Evolutionary conservation across 2,329 filamentous ascomycete species (phyloP), one percentile per base, ranked within the genome.

Genomic region (Pseudogymnoascus sp.): DNA sequence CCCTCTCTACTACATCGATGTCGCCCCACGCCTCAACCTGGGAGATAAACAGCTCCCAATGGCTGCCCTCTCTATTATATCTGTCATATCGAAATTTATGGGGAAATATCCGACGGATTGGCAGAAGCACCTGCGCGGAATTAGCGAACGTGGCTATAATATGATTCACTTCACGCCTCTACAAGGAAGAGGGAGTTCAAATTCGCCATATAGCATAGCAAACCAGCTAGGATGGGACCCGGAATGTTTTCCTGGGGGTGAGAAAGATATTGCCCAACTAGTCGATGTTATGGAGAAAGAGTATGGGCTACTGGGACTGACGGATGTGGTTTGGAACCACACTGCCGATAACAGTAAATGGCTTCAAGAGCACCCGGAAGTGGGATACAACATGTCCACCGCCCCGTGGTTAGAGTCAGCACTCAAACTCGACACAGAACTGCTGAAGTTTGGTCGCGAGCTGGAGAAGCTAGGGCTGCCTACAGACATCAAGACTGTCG

Each of bases 111-210:
- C 93, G 0, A 81, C 81, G 14, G 90, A 96, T 71, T 99, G 93
- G 93, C 86, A 97, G 73, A 88, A 86, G 61, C 93, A 97, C 74
- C 79, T 99, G 63, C 83, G 84, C 63, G 93, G 95, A 28, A 96
- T 99, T 74, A 90, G 90, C 73, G 86, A 90, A 71, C 84, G 95
- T 65, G 93, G 93, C 53, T 99, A 99, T 82, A 99, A 99, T 78
- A 97, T 97, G 92, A 87, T 99, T 65, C 95, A 99, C 76, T 99
- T 99, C 75, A 97, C 95, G 1, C 95, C 95, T 8, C 80, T 99
- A 68, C 95, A 96, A 81, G 82, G 89, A 64, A 87, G 95, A 65
- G 95, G 95, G 63, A 83, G 81, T 49, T 99, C 95, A 61, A 96
- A 99, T 73, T 99, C 95, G 1, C 95, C 95, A 0, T 99, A 97